Evolutionary conservation across 495 filamentous ascomycete genomes (phyloP).

Genomic region (Coniosporium apollinis): DNA sequence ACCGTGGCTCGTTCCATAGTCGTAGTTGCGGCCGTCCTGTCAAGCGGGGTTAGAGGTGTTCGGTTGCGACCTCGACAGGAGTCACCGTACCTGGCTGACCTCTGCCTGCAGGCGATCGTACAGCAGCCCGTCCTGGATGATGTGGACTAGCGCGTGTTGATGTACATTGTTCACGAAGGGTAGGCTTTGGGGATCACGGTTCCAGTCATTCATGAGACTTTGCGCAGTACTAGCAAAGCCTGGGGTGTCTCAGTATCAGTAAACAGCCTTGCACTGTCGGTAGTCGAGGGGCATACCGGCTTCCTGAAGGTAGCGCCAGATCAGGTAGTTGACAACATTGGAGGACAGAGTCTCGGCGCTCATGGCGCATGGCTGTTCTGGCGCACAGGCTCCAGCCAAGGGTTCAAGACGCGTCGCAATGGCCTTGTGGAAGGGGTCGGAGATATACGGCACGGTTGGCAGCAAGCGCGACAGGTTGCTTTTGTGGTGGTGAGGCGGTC

Average conservation of each 20-base stretch:
- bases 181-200: slow-evolving; percentile 20
- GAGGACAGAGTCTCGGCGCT: slow-evolving; percentile 44
- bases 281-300: slow-evolving; percentile 15
- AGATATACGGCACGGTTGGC: background rate
- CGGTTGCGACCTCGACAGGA: background rate
- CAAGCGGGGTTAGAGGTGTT: background rate
- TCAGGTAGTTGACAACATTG: slow-evolving; percentile 92
- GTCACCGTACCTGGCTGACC: slow-evolving; percentile 5
- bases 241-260: slow-evolving; percentile 3
- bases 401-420: slow-evolving; percentile 9
- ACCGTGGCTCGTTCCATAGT: background rate
- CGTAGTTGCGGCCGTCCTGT: background rate
- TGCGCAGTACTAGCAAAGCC: slow-evolving; percentile 16
- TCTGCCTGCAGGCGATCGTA: slow-evolving; percentile 18
- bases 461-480: background rate
- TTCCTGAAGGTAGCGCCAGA: slow-evolving; percentile 54
- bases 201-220: slow-evolving; percentile 20
- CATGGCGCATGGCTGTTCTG: slow-evolving; percentile 15
- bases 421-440: too few species aligned
- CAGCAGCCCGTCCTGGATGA: slow-evolving; percentile 24
- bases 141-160: slow-evolving; percentile 14
- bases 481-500: background rate
- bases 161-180: slow-evolving; percentile 23
- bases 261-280: slow-evolving; percentile 5
- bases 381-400: slow-evolving; percentile 5